Base-by-base conservation (phyloP, 345 rosid genomes). In the Gossypium turneri region DNA sequence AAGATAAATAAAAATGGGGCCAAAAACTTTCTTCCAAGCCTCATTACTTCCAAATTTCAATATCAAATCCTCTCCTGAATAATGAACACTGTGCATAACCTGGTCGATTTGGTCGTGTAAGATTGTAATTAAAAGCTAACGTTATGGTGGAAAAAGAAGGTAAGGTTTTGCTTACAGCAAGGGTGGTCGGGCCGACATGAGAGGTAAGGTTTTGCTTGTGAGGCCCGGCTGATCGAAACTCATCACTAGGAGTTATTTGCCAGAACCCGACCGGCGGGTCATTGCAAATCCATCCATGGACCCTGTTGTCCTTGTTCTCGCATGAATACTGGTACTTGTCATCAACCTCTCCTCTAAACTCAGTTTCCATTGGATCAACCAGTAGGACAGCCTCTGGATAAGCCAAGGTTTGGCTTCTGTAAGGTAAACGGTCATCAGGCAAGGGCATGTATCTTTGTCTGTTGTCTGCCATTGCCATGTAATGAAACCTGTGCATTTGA, bases 231-330 rank as follows among this genome's bases (percentile, higher is more conserved):
- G 95, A 81, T 43, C 99, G 85, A 72, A 87, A 95, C 86, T 95
- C 98, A 63, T 84, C 85, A 77, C 98, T 95, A 2, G 99, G 99
- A n/a, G 96, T 89, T 75, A 95, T 95, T 74, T 91, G 99, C 98
- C 97, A 95, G 81, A 93, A 90, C 0, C 97, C 99, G 11, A 92
- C 88, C 0, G 89, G 80, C 0, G 94, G 92, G 12, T 88, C 82
- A 10, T 73, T 79, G 83, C 89, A 84, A 70, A 95, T 91, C 99
- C 97, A 95, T 7, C 99, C 99, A 73, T 95, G 99, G 62, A 91
- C 93, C 22, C 75, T 73, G 38, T 85, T 80, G 78, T 87, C 90
- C 82, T 76, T 84, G 81, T 88, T 87, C 64, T 90, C 94, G 74
- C 86, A 78, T 11, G 96, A 88, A 72, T 95, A 93, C 22, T 80